Evolutionary conservation across 2,329 filamentous ascomycete genomes (phyloP).

Genomic region (Aspergillus uvarum): DNA sequence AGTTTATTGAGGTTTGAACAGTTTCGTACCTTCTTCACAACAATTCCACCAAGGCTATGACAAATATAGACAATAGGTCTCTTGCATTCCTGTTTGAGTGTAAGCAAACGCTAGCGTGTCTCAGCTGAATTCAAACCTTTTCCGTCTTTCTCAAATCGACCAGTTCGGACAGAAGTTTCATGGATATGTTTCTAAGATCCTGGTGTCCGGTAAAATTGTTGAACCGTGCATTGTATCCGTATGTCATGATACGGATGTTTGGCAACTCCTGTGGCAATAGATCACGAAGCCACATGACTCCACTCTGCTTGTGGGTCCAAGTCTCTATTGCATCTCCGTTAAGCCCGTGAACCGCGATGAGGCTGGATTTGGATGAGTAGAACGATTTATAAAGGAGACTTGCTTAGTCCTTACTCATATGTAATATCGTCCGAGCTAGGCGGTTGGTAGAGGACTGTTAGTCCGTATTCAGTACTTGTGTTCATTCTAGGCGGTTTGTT

Average conservation of each 20-base stretch:
- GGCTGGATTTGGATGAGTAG: neutral
- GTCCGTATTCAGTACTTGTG: neutral
- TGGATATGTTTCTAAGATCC: conserved; percentile 8
- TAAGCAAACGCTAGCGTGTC: neutral
- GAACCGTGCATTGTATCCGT: conserved; percentile 10
- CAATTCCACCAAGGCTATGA: conserved; percentile 13
- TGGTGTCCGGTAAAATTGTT: conserved; percentile 5
- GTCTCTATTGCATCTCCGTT: conserved; percentile 12
- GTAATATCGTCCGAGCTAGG: neutral
- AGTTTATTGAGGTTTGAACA: neutral
- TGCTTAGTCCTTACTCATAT: conserved; percentile 1
- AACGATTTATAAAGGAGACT: too few relatives aligned
- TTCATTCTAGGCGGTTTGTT: neutral
- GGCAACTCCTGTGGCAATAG: conserved; percentile 11
- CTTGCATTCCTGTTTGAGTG: neutral
- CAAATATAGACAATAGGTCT: conserved; percentile 9
- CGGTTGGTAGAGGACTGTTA: conserved; percentile 1
- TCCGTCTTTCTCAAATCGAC: neutral
- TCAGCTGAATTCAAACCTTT: neutral
- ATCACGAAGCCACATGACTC: conserved; percentile 12
- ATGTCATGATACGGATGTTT: conserved; percentile 15
- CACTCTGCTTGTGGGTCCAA: conserved; percentile 11
- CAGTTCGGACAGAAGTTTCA: conserved; percentile 6
- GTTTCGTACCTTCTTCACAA: conserved; percentile 11
- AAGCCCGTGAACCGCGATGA: conserved; percentile 13